Conservation (phyloP, 192 early-diverging fungal species). For the Rhizophagus clarus region DNA sequence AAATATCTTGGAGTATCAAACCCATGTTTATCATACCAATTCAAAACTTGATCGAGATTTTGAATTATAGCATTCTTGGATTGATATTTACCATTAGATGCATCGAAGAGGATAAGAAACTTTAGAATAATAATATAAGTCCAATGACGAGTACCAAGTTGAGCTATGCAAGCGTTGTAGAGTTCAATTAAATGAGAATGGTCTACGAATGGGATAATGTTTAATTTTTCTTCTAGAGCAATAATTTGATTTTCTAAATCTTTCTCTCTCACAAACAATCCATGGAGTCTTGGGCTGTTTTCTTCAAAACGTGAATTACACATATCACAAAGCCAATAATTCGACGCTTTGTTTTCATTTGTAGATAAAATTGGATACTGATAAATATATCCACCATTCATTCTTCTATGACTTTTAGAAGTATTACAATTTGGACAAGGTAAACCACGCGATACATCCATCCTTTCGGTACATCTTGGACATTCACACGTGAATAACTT, state of each 20-base stretch:
- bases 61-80: background rate
- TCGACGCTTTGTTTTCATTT: background rate
- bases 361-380: background rate
- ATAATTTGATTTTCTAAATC: background rate
- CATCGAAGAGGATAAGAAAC: background rate
- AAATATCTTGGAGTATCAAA: constrained; percentile 11
- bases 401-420: background rate
- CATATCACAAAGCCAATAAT: constrained; percentile 3
- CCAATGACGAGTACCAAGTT: constrained; percentile 11
- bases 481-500: constrained; percentile 1
- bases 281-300: background rate
- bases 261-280: background rate
- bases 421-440: constrained; percentile 10
- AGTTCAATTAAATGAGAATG: background rate
- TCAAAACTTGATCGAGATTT: background rate
- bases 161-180: background rate
- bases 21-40: background rate
- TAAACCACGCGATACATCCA: background rate
- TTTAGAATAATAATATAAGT: background rate
- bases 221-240: background rate
- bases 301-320: background rate
- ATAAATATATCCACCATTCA: constrained; percentile 5
- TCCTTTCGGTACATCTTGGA: background rate
- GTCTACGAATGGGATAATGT: background rate
- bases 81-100: background rate